A percentile compares a stretch with the other conserved stretches of the same genome.
Evolutionary conservation across 371 early-diverging fungal genomes (phyloP).

Genomic region (Nematocida sp.): DNA sequence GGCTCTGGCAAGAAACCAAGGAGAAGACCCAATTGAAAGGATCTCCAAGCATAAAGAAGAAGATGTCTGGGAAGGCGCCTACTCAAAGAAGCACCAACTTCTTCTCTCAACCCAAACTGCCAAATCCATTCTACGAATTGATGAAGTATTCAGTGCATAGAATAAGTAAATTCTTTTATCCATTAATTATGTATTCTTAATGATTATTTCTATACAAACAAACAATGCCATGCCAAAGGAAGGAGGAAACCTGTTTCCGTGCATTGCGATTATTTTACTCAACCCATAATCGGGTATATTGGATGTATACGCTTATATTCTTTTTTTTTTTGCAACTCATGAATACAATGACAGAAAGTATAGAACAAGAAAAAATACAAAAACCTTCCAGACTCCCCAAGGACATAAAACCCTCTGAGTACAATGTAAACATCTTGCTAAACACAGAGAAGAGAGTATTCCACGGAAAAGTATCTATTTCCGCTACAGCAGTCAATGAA

Average conservation of each 20-base stretch:
- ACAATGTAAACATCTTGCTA: constrained; percentile 14
- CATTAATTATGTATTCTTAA: no score
- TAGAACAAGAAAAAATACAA: no score
- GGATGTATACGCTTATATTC: no score
- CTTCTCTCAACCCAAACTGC: constrained; percentile 94
- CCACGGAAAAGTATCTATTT: constrained; percentile 2
- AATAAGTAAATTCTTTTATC: background rate
- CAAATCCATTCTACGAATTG: constrained; percentile 78
- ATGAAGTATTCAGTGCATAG: constrained; percentile 67
- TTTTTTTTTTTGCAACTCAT: no score
- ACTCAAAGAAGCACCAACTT: constrained; percentile 91
- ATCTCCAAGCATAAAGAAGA: constrained; percentile 11
- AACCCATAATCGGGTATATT: no score
- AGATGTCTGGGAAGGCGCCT: constrained; percentile 50
- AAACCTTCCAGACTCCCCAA: constrained; percentile 29
- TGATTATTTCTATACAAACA: no score
- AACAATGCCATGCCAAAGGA: no score
- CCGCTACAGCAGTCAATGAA: background rate
- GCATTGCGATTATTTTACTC: background rate
- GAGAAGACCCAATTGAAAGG: constrained; percentile 70
- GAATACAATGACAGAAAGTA: no score
- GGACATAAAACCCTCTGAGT: constrained; percentile 20
- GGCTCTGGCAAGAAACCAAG: constrained; percentile 91
- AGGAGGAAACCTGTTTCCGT: no score
- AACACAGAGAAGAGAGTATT: constrained; percentile 17